Conservation (phyloP, 176 grass and related monocot species). For the Rhipidocladum racemiflorum region DNA sequence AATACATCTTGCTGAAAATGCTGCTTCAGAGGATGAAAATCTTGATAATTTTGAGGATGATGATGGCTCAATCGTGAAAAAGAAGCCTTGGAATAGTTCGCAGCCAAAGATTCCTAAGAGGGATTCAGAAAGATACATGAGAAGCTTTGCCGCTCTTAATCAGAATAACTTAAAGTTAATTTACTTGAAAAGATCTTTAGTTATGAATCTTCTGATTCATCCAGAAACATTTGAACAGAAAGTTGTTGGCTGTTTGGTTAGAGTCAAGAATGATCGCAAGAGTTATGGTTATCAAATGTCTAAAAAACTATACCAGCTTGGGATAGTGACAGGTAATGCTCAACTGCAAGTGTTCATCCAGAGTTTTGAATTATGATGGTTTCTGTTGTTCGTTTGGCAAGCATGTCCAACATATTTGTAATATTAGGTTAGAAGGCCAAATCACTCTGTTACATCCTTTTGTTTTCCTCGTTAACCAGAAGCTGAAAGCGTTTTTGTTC, state of each 20-base stretch:
- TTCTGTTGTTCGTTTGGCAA: constrained; percentile 17
- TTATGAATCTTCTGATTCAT: constrained; percentile 54
- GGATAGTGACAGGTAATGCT: constrained; percentile 67
- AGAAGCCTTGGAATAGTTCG: not conserved
- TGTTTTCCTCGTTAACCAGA: not conserved
- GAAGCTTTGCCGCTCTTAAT: constrained; percentile 49
- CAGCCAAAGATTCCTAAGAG: not conserved
- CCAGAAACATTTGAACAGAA: constrained; percentile 69
- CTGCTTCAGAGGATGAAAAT: constrained; percentile 48
- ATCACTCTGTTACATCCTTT: not conserved
- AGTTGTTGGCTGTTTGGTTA: constrained; percentile 75
- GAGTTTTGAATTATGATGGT: not conserved
- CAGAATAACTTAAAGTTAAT: constrained; percentile 58
- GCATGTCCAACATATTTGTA: constrained; percentile 6
- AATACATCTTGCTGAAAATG: constrained; percentile 67
- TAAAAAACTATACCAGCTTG: constrained; percentile 55
- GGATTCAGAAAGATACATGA: constrained; percentile 45
- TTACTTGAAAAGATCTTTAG: constrained; percentile 66
- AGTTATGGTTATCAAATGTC: constrained; percentile 14
- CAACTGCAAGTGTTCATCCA: constrained; percentile 8
- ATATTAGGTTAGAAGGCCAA: not conserved
- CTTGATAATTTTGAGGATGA: constrained; percentile 43
- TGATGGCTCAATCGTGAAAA: constrained; percentile 23
- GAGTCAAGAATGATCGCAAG: constrained; percentile 41
- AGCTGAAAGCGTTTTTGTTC: not conserved